Evolutionary conservation across 2,329 filamentous ascomycete species (phyloP).

Genomic region (Eutypella sp.): DNA sequence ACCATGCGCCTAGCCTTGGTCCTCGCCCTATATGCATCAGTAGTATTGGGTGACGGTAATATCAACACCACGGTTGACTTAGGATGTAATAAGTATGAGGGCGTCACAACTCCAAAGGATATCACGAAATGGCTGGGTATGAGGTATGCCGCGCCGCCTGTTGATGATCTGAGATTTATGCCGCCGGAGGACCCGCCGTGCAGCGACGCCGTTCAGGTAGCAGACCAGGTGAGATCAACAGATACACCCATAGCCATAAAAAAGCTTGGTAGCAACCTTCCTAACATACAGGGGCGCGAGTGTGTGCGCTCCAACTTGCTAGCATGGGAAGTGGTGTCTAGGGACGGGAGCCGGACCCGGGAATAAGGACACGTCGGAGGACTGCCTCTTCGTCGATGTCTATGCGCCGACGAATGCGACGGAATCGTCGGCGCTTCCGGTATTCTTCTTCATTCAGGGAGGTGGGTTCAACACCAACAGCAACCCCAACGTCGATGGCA

Average conservation of each 20-base stretch:
- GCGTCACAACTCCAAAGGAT: constrained; percentile 48
- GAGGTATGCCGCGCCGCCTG: constrained; percentile 65
- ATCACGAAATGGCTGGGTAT: constrained; percentile 71
- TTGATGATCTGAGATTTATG: constrained; percentile 61
- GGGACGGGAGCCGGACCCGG: constrained; percentile 13
- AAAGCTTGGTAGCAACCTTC: background rate
- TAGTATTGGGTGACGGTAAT: background rate
- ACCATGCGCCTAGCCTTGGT: constrained; percentile 8
- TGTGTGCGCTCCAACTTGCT: constrained; percentile 1
- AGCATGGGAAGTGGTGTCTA: constrained; percentile 24
- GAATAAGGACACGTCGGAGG: constrained; percentile 38
- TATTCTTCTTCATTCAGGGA: constrained; percentile 56
- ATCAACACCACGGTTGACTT: constrained; percentile 49
- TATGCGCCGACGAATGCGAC: constrained; percentile 54
- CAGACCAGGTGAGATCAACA: constrained; percentile 42
- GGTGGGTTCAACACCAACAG: constrained; percentile 53
- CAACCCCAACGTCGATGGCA: constrained; percentile 52
- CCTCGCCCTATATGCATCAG: constrained; percentile 1
- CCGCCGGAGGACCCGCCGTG: constrained; percentile 58
- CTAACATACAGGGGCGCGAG: too few species aligned
- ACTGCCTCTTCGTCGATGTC: constrained; percentile 66
- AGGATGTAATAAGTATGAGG: constrained; percentile 62
- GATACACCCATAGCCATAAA: background rate
- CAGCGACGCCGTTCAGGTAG: constrained; percentile 42
- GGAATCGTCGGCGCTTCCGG: constrained; percentile 50